Base-by-base conservation (phyloP, 2,329 filamentous ascomycete species). In the Exophiala bonariae region DNA sequence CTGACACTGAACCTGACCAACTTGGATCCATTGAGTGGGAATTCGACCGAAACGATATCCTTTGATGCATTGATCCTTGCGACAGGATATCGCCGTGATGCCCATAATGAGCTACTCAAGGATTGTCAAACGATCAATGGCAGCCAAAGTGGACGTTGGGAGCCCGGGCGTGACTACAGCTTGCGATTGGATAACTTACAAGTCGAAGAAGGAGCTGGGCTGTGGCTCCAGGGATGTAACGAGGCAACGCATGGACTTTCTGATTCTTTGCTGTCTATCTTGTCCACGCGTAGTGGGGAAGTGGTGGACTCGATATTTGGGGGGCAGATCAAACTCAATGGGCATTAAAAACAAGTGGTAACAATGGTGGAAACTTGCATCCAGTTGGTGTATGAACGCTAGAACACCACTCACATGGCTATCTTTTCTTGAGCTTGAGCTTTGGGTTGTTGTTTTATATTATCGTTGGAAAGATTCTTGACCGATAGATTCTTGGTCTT, bases 221-320 rank as follows among this genome's bases (percentile, higher is more conserved):
- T 97, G 49, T 97, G 88, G 86, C 75, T 97, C 59, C 93, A 97
- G 67, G 92, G 92, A 23, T 96, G 91, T 72, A 95, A 90, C 65
- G 91, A 97, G 74, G 82, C 78, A 52, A 95, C 90, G 26, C 92
- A 97, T 67, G 92, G 92, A 50, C 70, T 95, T 69, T 89, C 87
- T 64, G 87, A 95, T 67, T 89, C 85, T 37, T 77, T 95, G 42
- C 76, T 95, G 42, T 92, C 87, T 2, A 86, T 93, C 52, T 73
- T 93, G 53, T 82, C 87, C 5, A 82, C 84, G 19, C 75, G 89
- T 44, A 86, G 86, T 26, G 87, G 86, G 19, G 87, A 93, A 70
- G 82, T 93, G 63, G 85, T 92, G 14, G 69, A 83, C 50, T 85
- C 83, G 28, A 84, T 93, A 51, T 93, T 93, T 66, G 79, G 73